Evolutionary conservation across 805 yeast genomes (phyloP), one percentile per base, ranked within the genome.

Genomic region (Candida multigemmis): DNA sequence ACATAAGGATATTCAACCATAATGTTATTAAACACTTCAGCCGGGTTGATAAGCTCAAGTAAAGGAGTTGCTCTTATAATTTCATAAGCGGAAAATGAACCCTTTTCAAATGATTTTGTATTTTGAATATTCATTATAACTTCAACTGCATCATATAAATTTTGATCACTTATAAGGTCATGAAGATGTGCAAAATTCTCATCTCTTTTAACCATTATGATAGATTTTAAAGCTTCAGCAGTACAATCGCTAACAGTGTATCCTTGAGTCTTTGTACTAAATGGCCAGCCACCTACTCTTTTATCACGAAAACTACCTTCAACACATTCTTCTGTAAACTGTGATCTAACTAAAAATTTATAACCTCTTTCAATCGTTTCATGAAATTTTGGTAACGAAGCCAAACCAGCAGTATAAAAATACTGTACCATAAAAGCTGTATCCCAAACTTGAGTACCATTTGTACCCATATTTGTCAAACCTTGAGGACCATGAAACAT

Each of bases 1-100:
- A 93, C 96, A 46, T 91, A 91, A 0, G 98, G 97, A 49, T 84
- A 91, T 53, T 91, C 99, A 14, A 91, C 94, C 99, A 91, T 91
- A 33, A 91, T 91, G 41, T 91, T 87, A 32, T 94, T 95, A 56
- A 91, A 91, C 0, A 91, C 98, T 50, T 91, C 98, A 2, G 98
- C 99, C 0, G 98, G 97, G 40, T 89, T 89, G 32, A 91, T 57
- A 27, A 54, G 43, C 48, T 91, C 99, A 33, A 91, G 45, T 20
- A 74, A 33, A 9, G 85, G 74, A 0, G 94, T 73, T 0, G 94
- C 86, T 39, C 86, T 77, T 35, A 84, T 89, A 28, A 61, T 66
- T 47, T 91, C 99, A 52, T 91, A 91, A 0, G 96, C 73, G 1
- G 96, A 80, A 54, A 86, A 91, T 1, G 97, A 83, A 1, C 98